Base-by-base conservation (phyloP, 2,329 filamentous ascomycete species). In the Neocatenulostroma microsporum region DNA sequence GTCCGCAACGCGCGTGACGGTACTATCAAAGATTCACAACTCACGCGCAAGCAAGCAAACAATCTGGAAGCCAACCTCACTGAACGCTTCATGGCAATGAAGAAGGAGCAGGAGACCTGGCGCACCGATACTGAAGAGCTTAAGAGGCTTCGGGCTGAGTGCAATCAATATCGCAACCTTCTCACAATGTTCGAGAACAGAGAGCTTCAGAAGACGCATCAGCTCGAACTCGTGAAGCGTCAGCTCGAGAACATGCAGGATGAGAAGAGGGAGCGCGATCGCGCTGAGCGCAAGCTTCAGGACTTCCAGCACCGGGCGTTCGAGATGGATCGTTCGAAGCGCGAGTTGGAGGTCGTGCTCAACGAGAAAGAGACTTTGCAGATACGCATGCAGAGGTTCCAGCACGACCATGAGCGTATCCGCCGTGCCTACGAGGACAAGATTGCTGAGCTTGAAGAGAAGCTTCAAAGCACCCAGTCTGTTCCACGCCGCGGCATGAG, bases 161-260 rank as follows among this genome's bases (percentile, higher is more conserved):
- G 70, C 36, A 73, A 78, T 19, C 76, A 77, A 34, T 67, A 89
- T 19, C 74, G 76, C 29, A 71, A 73, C 44, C 42, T 60, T 3
- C 69, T 89, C 0, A 76, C 80, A 24, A 74, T 77, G 21, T 76
- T 74, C 1, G 84, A 91, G 58, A 75, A 79, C 5, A 75, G 77
- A 41, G 81, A 84, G 50, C 60, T 82, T 21, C 70, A 70, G 36
- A 70, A 73, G 39, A 70, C 76, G 41, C 80, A 85, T 50, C 74
- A 76, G 37, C 66, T 80, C 47, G 72, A 79, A 48, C 72, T 76
- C 9, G 69, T 80, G 21, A 73, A 82, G 51, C 69, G 73, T 12
- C 73, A 75, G 34, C 64, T 74, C 3, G 69, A 72, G 32, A 77
- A 84, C 48, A 62, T 82, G 30, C 72, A 77, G 41, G 64, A 68